Evolutionary conservation across 2,329 filamentous ascomycete species (phyloP).

Genomic region (Aspergillus terreus): DNA sequence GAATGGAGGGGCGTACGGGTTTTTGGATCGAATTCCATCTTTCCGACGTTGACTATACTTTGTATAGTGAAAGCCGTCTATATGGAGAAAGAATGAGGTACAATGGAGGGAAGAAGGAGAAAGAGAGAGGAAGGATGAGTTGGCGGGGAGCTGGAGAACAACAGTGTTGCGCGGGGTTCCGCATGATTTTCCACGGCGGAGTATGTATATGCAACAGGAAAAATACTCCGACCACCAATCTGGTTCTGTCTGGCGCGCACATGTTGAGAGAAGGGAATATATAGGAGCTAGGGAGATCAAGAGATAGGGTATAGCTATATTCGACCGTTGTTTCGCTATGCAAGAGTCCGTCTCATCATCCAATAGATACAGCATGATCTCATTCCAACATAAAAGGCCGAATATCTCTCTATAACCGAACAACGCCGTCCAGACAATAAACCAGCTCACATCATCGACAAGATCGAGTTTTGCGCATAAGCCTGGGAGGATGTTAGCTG

Average conservation of each 20-base stretch:
- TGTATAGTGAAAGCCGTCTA: neutral
- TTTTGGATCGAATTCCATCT: conserved; percentile 73
- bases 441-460: conserved; percentile 66
- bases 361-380: conserved; percentile 16
- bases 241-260: neutral
- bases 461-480: conserved; percentile 79
- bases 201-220: no score
- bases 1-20: conserved; percentile 53
- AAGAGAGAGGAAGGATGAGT: neutral
- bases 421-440: conserved; percentile 24
- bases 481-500: conserved; percentile 51
- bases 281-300: neutral
- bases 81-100: neutral
- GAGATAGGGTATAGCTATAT: neutral
- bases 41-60: neutral
- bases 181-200: neutral
- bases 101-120: neutral
- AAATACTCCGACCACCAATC: neutral
- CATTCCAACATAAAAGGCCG: conserved; percentile 9
- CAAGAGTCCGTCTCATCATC: conserved; percentile 19
- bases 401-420: conserved; percentile 12
- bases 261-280: neutral
- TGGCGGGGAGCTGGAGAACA: neutral
- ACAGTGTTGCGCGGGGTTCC: neutral
- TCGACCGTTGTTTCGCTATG: conserved; percentile 20